phyloP scores from a whole-genome alignment of 768 basidiomycete genomes.

The Chalciporus piperatus region DNA sequence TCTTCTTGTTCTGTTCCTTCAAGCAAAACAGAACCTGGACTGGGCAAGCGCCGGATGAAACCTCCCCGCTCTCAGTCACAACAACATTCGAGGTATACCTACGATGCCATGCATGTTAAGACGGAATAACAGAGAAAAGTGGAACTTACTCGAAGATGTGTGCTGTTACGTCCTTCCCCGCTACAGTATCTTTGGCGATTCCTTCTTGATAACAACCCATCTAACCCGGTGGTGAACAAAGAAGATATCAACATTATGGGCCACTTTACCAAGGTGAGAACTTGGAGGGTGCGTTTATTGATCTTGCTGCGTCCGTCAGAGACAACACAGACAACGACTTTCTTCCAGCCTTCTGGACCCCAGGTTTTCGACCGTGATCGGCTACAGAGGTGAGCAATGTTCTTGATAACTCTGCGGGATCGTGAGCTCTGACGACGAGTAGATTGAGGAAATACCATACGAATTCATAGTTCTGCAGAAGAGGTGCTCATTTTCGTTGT shows the following conservation, averaged over 20 bases:
- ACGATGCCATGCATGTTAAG: slow-evolving; percentile 3
- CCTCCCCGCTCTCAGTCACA: slow-evolving; percentile 78
- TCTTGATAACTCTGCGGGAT: slow-evolving; percentile 72
- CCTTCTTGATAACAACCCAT: slow-evolving; percentile 91
- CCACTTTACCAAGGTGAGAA: slow-evolving; percentile 66
- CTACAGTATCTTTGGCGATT: slow-evolving; percentile 84
- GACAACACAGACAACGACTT: slow-evolving; percentile 84
- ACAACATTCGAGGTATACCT: slow-evolving; percentile 79
- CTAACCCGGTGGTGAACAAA: slow-evolving; percentile 31
- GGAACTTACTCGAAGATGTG: slow-evolving; percentile 85
- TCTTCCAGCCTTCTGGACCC: slow-evolving; percentile 90
- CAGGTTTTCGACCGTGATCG: slow-evolving; percentile 72
- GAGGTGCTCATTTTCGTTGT: slow-evolving; percentile 84
- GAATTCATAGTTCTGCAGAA: slow-evolving; percentile 84
- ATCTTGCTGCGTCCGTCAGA: slow-evolving; percentile 85
- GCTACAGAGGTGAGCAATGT: slow-evolving; percentile 74
- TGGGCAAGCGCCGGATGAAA: slow-evolving; percentile 70
- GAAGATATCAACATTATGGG: slow-evolving; percentile 2
- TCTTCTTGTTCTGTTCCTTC: slow-evolving; percentile 97
- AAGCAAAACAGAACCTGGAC: slow-evolving; percentile 88
- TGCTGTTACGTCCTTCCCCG: slow-evolving; percentile 86
- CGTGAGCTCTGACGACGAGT: slow-evolving; percentile 6
- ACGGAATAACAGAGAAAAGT: background rate
- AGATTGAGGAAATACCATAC: slow-evolving; percentile 38
- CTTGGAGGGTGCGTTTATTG: slow-evolving; percentile 89